phyloP scores from a whole-genome alignment of 2,329 filamentous ascomycete species.

The Colletotrichum abscissum region DNA sequence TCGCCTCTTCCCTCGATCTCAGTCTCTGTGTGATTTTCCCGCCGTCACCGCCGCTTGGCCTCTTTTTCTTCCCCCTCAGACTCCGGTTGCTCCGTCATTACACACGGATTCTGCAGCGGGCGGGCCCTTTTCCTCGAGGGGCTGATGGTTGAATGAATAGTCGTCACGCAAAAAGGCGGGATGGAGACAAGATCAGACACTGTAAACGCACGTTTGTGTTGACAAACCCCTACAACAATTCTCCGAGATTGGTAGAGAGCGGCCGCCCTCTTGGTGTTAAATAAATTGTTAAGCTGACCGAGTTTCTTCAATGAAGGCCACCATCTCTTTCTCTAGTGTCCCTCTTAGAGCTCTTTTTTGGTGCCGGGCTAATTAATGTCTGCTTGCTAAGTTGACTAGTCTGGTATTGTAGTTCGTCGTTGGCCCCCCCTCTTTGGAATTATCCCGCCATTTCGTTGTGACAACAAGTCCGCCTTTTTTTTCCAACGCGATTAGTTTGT shows the following conservation, averaged over 20 bases:
- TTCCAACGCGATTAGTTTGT: background rate
- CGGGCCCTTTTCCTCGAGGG: background rate
- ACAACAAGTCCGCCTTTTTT: background rate
- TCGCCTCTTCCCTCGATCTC: background rate
- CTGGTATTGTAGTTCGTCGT: background rate
- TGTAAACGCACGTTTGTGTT: background rate
- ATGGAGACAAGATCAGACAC: background rate
- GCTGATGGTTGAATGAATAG: background rate
- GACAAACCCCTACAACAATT: background rate
- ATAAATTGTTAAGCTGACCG: slow-evolving; percentile 24
- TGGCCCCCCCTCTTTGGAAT: background rate
- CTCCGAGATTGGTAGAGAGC: background rate
- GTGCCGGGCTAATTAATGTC: background rate
- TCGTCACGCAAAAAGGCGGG: background rate
- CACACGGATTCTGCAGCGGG: slow-evolving; percentile 32
- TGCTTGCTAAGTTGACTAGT: background rate
- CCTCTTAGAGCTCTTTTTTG: background rate
- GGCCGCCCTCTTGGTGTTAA: slow-evolving; percentile 7
- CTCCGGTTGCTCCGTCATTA: slow-evolving; percentile 6
- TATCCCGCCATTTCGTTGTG: background rate
- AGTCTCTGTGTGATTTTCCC: background rate
- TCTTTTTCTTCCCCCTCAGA: background rate
- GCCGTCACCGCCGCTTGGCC: background rate
- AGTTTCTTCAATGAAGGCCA: background rate
- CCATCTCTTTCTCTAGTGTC: background rate